These are phyloP conservation scores for Ceratocystiopsis minuta DNA, from an alignment of 2,329 filamentous ascomycete species.

Conservation along the genomic window DNA sequence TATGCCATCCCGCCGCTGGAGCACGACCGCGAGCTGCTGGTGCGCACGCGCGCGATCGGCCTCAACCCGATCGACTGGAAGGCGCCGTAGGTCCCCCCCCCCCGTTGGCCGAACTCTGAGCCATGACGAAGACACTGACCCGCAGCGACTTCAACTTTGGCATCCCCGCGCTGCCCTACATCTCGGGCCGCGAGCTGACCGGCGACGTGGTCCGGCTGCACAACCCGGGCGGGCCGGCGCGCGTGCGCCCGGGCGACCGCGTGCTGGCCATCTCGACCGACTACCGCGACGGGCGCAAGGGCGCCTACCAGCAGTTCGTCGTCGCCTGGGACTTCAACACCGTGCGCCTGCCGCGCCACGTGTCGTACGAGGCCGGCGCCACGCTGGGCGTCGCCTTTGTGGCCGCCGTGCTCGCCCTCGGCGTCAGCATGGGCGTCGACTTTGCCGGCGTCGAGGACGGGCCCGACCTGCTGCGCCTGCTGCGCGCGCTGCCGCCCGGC, in stretches of 20 bases:
- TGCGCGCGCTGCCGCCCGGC: slow-evolving; percentile 27
- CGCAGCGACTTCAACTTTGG: slow-evolving; percentile 51
- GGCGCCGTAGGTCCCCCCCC: slow-evolving; percentile 35
- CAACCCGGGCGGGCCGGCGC: slow-evolving; percentile 21
- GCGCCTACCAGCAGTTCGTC: slow-evolving; percentile 53
- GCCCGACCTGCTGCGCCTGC: slow-evolving; percentile 37
- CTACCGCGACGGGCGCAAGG: slow-evolving; percentile 54
- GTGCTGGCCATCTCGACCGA: slow-evolving; percentile 54
- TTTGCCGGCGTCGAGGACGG: slow-evolving; percentile 35
- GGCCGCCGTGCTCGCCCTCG: slow-evolving; percentile 46
- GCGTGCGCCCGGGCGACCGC: slow-evolving; percentile 37
- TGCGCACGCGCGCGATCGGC: slow-evolving; percentile 47
- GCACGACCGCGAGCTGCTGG: slow-evolving; percentile 32
- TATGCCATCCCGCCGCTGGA: slow-evolving; percentile 14
- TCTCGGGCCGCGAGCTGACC: slow-evolving; percentile 52
- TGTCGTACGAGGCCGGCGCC: slow-evolving; percentile 36
- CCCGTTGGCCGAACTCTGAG: too few species aligned
- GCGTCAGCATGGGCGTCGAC: slow-evolving; percentile 51
- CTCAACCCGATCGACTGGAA: slow-evolving; percentile 67
- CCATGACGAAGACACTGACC: too few species aligned
- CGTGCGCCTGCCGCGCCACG: slow-evolving; percentile 36
- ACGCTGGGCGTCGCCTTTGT: slow-evolving; percentile 56
- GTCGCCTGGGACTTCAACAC: slow-evolving; percentile 47
- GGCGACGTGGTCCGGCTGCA: slow-evolving; percentile 39
- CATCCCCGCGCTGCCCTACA: slow-evolving; percentile 47